Evolutionary conservation across 1,284 basidiomycete species (phyloP).

Genomic region (Moesziomyces aphidis): DNA sequence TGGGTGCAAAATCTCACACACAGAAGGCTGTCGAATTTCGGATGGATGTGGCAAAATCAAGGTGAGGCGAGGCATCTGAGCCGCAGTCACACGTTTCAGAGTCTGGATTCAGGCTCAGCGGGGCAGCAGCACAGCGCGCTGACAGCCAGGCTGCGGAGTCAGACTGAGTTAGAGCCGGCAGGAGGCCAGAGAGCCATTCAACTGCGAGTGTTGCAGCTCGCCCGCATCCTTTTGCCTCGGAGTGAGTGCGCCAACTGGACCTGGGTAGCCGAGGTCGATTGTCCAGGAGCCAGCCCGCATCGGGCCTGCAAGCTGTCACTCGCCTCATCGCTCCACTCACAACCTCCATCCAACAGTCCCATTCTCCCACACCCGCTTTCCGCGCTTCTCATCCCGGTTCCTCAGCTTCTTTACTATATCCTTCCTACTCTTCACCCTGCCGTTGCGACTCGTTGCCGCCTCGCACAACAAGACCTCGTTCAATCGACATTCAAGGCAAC

Average conservation of each 20-base stretch:
- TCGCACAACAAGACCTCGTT: not conserved
- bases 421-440: not conserved
- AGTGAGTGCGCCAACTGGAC: not conserved
- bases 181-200: no score
- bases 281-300: not conserved
- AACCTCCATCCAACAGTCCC: not conserved
- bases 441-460: not conserved
- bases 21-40: slow-evolving; percentile 14
- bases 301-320: not conserved
- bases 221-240: not conserved
- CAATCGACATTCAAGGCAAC: not conserved
- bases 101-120: not conserved
- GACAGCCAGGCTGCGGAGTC: no score
- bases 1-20: slow-evolving; percentile 16
- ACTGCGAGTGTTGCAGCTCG: not conserved
- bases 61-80: not conserved
- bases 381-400: not conserved
- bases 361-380: not conserved
- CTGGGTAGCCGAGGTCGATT: not conserved
- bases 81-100: not conserved
- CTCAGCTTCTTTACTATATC: not conserved
- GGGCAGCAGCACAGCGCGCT: no score
- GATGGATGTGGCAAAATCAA: slow-evolving; percentile 19
- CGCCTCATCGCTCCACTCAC: not conserved
- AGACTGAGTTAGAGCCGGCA: not conserved